phyloP scores from a whole-genome alignment of 75 land plant species.

The Cunninghamia lanceolata region DNA sequence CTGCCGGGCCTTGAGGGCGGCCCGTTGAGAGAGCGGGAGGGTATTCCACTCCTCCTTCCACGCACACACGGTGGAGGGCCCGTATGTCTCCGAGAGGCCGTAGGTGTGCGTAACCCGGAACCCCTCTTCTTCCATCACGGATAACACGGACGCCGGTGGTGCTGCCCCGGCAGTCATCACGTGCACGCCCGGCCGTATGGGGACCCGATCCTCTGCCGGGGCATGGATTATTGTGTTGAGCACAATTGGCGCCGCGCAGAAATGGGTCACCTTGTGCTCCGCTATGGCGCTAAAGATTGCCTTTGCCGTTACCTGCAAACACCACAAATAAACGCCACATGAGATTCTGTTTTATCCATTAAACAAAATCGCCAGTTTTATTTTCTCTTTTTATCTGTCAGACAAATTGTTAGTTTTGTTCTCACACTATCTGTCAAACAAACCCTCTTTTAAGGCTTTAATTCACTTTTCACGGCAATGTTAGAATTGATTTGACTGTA shows the following conservation, averaged over 20 bases:
- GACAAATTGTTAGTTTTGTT: too few relatives aligned
- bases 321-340: background rate
- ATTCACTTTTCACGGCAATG: too few relatives aligned
- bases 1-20: constrained; percentile 77
- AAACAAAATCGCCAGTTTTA: background rate
- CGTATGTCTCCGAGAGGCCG: constrained; percentile 91
- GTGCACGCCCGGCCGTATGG: constrained; percentile 49
- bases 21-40: constrained; percentile 52
- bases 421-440: too few relatives aligned
- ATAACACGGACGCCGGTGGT: constrained; percentile 72
- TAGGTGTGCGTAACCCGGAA: constrained; percentile 89
- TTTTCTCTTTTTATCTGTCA: background rate
- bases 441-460: too few relatives aligned
- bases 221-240: constrained; percentile 77
- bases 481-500: too few relatives aligned
- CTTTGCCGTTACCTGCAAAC: constrained; percentile 67
- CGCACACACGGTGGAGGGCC: constrained; percentile 78
- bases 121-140: constrained; percentile 67
- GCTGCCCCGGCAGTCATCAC: constrained; percentile 96
- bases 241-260: constrained; percentile 93
- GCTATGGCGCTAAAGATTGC: constrained; percentile 74
- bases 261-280: constrained; percentile 72
- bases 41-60: constrained; percentile 94
- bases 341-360: background rate
- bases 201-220: constrained; percentile 35